These are phyloP conservation scores for Zygosaccharomyces pseudobailii DNA, from an alignment of 1,139 yeast genomes.

Conservation along the genomic window DNA sequence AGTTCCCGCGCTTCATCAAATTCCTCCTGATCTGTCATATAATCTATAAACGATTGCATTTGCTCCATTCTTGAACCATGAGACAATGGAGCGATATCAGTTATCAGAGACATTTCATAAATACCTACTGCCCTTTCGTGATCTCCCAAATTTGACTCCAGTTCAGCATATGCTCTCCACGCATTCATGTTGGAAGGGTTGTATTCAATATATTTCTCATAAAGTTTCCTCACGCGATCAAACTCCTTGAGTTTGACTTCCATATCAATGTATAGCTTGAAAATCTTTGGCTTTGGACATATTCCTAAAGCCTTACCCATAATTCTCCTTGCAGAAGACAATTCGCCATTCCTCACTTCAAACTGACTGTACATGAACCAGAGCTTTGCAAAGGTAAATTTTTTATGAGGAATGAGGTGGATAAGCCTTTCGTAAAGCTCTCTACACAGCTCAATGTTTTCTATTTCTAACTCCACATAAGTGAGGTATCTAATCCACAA, in stretches of 20 bases:
- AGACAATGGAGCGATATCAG: slow-evolving; percentile 14
- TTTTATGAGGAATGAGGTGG: slow-evolving; percentile 48
- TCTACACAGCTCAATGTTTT: slow-evolving; percentile 46
- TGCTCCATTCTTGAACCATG: slow-evolving; percentile 9
- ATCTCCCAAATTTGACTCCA: slow-evolving; percentile 72
- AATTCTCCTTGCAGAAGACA: slow-evolving; percentile 57
- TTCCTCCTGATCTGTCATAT: slow-evolving; percentile 54
- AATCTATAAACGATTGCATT: slow-evolving; percentile 44
- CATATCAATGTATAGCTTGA: slow-evolving; percentile 54
- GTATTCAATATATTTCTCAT: slow-evolving; percentile 60
- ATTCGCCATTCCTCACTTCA: slow-evolving; percentile 57
- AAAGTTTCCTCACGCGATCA: slow-evolving; percentile 71
- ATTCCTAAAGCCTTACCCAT: slow-evolving; percentile 71
- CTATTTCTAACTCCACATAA: slow-evolving; percentile 52
- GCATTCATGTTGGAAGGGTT: slow-evolving; percentile 42
- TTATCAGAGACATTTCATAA: slow-evolving; percentile 46
- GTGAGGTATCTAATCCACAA: slow-evolving; percentile 66
- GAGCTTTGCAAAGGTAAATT: slow-evolving; percentile 62
- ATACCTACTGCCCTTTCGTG: slow-evolving; percentile 60
- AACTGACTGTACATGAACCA: slow-evolving; percentile 74
- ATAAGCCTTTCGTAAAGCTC: slow-evolving; percentile 48
- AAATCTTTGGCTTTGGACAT: slow-evolving; percentile 55
- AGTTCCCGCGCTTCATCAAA: slow-evolving; percentile 54
- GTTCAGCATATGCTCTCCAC: slow-evolving; percentile 59
- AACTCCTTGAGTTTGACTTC: slow-evolving; percentile 58